Conservation (phyloP, 2,329 filamentous ascomycete genomes). For the Ophiostoma australiae region DNA sequence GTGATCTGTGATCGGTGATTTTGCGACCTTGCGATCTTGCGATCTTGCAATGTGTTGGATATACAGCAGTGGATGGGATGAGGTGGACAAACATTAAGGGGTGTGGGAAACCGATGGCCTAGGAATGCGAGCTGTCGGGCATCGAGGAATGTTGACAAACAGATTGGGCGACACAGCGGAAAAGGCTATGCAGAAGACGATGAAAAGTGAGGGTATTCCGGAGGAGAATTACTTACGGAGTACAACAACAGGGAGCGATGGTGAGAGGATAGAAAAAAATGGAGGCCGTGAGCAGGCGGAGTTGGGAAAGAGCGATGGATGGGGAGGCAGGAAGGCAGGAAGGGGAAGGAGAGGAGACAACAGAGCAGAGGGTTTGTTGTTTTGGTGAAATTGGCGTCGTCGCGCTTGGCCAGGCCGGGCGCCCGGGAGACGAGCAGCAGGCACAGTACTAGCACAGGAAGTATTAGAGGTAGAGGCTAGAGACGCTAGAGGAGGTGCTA, state of each 20-base stretch:
- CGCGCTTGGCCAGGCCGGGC: slow-evolving; percentile 26
- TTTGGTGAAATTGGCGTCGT: slow-evolving; percentile 23
- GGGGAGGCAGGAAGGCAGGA: slow-evolving; percentile 17
- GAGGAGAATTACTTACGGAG: slow-evolving; percentile 21
- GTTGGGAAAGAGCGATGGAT: slow-evolving; percentile 14
- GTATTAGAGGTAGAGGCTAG: slow-evolving; percentile 14
- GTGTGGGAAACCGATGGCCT: slow-evolving; percentile 5
- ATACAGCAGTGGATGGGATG: slow-evolving; percentile 1
- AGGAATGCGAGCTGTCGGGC: slow-evolving; percentile 15
- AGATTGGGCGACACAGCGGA: neutral
- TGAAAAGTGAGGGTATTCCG: neutral
- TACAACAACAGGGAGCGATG: slow-evolving; percentile 22
- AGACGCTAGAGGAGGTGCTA: slow-evolving; percentile 14
- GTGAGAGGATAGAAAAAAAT: slow-evolving; percentile 20
- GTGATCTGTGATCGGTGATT: neutral
- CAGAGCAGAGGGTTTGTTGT: slow-evolving; percentile 27
- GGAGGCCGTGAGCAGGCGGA: slow-evolving; percentile 23
- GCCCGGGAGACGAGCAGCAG: slow-evolving; percentile 26
- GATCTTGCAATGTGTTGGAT: neutral
- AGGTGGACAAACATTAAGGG: neutral
- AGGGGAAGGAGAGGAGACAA: slow-evolving; percentile 8
- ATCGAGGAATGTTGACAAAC: slow-evolving; percentile 11
- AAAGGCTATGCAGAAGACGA: neutral
- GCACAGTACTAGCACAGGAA: slow-evolving; percentile 11
- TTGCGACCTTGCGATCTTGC: neutral